A percentile compares a stretch with the other conserved stretches of the same genome.
Conservation (phyloP, 2,329 filamentous ascomycete species). For the Huntiella omanensis region DNA sequence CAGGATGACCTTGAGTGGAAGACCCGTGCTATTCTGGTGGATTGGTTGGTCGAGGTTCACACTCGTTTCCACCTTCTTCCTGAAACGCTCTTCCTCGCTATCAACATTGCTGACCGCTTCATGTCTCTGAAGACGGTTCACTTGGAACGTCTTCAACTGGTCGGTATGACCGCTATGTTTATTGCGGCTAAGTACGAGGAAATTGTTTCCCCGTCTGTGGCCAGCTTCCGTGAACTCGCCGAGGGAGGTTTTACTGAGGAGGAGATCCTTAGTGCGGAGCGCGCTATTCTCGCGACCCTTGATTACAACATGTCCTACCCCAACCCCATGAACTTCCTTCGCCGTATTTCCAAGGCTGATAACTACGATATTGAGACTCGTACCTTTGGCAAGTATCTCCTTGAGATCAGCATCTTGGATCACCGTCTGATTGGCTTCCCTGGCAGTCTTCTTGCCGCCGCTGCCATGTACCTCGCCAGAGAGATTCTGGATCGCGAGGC, state of each 20-base stretch:
- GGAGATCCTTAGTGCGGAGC: conserved; percentile 93
- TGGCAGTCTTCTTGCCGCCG: conserved; percentile 78
- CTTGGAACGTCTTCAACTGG: conserved; percentile 85
- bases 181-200: conserved; percentile 99
- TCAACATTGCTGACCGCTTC: conserved; percentile 98
- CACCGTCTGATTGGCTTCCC: conserved; percentile 82
- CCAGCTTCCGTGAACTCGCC: conserved; percentile 91
- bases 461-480: conserved; percentile 86
- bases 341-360: conserved; percentile 96
- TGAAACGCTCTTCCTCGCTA: conserved; percentile 86
- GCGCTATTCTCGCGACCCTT: conserved; percentile 75
- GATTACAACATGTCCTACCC: conserved; percentile 97
- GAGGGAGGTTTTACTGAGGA: conserved; percentile 91
- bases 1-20: conserved; percentile 96
- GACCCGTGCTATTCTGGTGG: conserved; percentile 89
- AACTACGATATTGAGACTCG: conserved; percentile 98
- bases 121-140: conserved; percentile 89
- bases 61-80: conserved; percentile 89
- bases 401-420: conserved; percentile 91
- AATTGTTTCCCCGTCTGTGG: conserved; percentile 86
- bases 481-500: conserved; percentile 76
- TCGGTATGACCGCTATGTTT: conserved; percentile 98
- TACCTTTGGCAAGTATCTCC: conserved; percentile 90
- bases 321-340: conserved; percentile 99
- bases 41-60: conserved; percentile 98